A percentile compares a stretch with the other conserved stretches of the same genome.
Conservation (phyloP, 306 rosid genomes). For the Senna siamea region DNA sequence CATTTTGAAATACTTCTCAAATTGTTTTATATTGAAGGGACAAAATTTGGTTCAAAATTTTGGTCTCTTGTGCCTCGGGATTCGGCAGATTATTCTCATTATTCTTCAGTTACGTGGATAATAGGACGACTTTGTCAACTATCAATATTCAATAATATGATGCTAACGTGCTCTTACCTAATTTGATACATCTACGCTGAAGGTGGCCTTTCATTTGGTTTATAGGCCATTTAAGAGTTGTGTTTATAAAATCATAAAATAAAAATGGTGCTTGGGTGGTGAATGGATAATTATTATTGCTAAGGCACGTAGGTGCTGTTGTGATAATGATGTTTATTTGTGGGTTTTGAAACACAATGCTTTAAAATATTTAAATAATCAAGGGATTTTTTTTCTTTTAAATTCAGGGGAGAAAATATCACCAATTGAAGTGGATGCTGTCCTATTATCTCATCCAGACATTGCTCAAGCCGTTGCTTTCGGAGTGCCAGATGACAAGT, state of each 20-base stretch:
- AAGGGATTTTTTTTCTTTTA: not conserved
- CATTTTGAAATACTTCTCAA: too few species aligned
- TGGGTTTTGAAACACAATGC: not conserved
- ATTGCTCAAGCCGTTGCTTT: conserved; percentile 83
- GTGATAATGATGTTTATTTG: too few species aligned
- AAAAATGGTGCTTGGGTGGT: not conserved
- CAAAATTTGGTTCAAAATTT: too few species aligned
- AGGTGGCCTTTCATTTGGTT: not conserved
- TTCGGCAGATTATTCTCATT: not conserved
- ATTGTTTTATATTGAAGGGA: too few species aligned
- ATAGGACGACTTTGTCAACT: too few species aligned
- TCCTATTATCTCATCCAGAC: conserved; percentile 70
- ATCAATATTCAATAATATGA: too few species aligned
- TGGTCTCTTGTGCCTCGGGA: not conserved
- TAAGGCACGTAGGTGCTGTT: not conserved
- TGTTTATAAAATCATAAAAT: not conserved
- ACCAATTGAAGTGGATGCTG: conserved; percentile 90
- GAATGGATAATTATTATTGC: not conserved
- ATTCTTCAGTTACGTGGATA: too few species aligned
- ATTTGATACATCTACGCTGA: too few species aligned
- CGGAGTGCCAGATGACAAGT: conserved; percentile 86
- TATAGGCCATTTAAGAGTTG: not conserved
- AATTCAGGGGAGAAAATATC: conserved; percentile 88
- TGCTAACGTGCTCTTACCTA: too few species aligned
- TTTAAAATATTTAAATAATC: not conserved